A percentile compares a stretch with the other conserved stretches of the same genome.
Evolutionary conservation across 495 filamentous ascomycete genomes (phyloP).

Genomic region (Astrothelium subdiscretum): DNA sequence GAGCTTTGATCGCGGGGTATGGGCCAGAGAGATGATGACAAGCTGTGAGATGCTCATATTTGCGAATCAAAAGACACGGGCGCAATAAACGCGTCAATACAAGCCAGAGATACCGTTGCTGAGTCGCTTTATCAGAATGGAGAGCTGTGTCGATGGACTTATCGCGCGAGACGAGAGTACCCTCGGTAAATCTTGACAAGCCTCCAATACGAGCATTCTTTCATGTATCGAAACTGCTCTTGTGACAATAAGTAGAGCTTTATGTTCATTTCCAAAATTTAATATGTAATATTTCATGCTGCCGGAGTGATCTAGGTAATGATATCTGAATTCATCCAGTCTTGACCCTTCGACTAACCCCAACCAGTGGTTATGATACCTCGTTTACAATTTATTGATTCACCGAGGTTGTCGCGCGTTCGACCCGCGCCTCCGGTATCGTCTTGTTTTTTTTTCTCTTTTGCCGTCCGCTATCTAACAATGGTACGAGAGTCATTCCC

Average conservation of each 20-base stretch:
- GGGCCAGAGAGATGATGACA: background rate
- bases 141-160: too few relatives aligned
- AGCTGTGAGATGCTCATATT: background rate
- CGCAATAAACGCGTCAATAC: background rate
- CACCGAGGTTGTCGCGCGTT: conserved; percentile 2
- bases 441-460: background rate
- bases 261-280: too few relatives aligned
- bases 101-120: too few relatives aligned
- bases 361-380: background rate
- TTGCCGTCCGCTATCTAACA: too few relatives aligned
- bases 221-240: too few relatives aligned
- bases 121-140: too few relatives aligned
- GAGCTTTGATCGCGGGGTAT: background rate
- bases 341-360: background rate
- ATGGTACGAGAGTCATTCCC: background rate
- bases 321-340: background rate
- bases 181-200: too few relatives aligned
- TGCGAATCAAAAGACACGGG: background rate
- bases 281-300: background rate
- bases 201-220: too few relatives aligned
- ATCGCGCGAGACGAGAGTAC: too few relatives aligned
- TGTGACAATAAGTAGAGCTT: too few relatives aligned
- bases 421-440: background rate
- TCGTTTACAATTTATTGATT: background rate
- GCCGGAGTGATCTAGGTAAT: background rate